These are phyloP conservation scores for Kodamaea sagamina DNA, from an alignment of 805 yeast genomes.

Conservation along the genomic window DNA sequence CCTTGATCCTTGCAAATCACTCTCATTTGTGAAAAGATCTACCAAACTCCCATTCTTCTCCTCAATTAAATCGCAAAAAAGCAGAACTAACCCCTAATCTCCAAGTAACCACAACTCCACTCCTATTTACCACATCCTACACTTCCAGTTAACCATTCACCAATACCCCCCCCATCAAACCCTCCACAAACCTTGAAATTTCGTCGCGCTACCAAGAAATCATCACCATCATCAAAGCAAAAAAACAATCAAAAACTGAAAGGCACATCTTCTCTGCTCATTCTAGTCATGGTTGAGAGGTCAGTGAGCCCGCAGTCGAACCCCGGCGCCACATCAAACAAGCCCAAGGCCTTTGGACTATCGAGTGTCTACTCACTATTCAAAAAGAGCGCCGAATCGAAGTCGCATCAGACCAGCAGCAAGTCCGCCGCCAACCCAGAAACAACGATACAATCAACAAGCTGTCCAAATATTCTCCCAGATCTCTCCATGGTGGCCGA, in stretches of 20 bases:
- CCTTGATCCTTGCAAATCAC: too few species aligned
- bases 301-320: constrained; percentile 5
- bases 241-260: neutral
- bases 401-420: too few species aligned
- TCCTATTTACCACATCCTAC: too few species aligned
- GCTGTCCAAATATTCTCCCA: neutral
- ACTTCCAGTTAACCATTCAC: neutral
- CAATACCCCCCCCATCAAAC: neutral
- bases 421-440: too few species aligned
- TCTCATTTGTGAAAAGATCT: too few species aligned
- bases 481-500: constrained; percentile 8
- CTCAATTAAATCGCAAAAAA: too few species aligned
- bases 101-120: too few species aligned
- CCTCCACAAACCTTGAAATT: neutral
- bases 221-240: constrained; percentile 5
- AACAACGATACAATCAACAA: too few species aligned
- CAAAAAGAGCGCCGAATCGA: neutral
- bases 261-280: neutral
- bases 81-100: too few species aligned
- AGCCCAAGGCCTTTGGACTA: neutral
- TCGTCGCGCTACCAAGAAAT: constrained; percentile 3
- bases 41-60: too few species aligned
- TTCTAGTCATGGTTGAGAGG: constrained; percentile 1
- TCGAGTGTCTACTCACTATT: neutral
- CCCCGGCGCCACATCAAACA: neutral